A percentile compares a stretch with the other conserved stretches of the same genome.
phyloP scores from a whole-genome alignment of 148 eudicot genomes.

The Vaccinium darrowii region DNA sequence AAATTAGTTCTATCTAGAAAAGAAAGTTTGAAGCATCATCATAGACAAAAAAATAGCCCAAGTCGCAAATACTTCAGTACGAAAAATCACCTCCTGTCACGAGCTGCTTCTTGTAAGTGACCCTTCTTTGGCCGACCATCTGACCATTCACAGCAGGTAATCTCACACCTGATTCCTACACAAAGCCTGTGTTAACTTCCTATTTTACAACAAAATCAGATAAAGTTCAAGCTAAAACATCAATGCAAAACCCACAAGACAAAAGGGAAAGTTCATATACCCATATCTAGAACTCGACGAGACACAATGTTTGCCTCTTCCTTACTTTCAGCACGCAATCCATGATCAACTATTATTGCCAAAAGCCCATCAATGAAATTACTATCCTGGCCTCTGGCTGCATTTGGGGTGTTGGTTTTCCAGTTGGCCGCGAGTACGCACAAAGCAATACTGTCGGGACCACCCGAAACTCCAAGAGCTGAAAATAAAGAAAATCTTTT shows the following conservation, averaged over 20 bases:
- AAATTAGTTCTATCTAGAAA: background rate
- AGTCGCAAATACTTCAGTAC: no score
- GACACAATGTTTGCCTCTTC: conserved; percentile 74
- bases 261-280: conserved; percentile 34
- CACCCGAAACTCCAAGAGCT: conserved; percentile 97
- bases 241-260: conserved; percentile 14
- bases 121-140: no score
- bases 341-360: conserved; percentile 89
- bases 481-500: conserved; percentile 21
- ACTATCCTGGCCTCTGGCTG: conserved; percentile 29
- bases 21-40: no score
- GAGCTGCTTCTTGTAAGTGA: no score
- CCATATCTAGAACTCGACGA: conserved; percentile 63
- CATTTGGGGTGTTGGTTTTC: no score
- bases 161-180: no score
- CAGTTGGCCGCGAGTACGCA: conserved; percentile 68
- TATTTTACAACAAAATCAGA: no score
- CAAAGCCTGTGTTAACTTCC: conserved; percentile 44
- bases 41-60: no score
- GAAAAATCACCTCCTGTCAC: no score
- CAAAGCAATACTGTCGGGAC: conserved; percentile 93
- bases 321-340: conserved; percentile 74
- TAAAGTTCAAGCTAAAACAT: no score
- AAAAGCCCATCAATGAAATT: conserved; percentile 69
- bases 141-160: no score